These are phyloP conservation scores for Mycena floridula DNA, from an alignment of 768 basidiomycete species.

Conservation along the genomic window DNA sequence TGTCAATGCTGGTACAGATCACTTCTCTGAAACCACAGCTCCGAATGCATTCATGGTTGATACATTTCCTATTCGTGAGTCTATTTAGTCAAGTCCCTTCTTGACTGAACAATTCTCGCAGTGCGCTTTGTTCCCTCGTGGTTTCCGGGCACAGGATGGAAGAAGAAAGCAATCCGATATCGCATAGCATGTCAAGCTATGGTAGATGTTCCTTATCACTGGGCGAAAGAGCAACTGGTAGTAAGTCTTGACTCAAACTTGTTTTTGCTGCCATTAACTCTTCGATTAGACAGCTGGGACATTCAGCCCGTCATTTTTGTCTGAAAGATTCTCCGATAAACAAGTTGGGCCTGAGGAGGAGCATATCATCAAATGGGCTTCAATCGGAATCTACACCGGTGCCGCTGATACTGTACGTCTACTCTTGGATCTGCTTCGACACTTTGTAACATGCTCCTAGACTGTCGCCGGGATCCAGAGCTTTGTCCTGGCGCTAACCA, in stretches of 20 bases:
- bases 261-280: too few relatives aligned
- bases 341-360: too few relatives aligned
- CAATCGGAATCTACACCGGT: too few relatives aligned
- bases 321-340: too few relatives aligned
- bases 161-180: conserved; percentile 5
- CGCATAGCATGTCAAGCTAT: conserved; percentile 3
- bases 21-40: neutral
- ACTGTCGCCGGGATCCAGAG: too few relatives aligned
- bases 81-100: neutral
- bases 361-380: too few relatives aligned
- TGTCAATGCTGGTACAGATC: neutral
- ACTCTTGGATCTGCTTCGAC: too few relatives aligned
- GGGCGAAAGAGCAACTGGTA: neutral
- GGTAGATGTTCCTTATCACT: conserved; percentile 6
- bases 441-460: too few relatives aligned
- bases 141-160: conserved; percentile 21
- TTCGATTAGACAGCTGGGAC: neutral
- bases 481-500: too few relatives aligned
- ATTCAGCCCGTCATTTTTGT: too few relatives aligned
- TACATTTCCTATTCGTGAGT: conserved; percentile 18
- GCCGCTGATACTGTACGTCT: too few relatives aligned
- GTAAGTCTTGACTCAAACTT: neutral
- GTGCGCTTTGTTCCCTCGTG: conserved; percentile 18
- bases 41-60: conserved; percentile 18
- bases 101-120: neutral